These are phyloP conservation scores for Saccharomycopsis capsularis DNA, from an alignment of 805 yeast genomes.

Conservation along the genomic window DNA sequence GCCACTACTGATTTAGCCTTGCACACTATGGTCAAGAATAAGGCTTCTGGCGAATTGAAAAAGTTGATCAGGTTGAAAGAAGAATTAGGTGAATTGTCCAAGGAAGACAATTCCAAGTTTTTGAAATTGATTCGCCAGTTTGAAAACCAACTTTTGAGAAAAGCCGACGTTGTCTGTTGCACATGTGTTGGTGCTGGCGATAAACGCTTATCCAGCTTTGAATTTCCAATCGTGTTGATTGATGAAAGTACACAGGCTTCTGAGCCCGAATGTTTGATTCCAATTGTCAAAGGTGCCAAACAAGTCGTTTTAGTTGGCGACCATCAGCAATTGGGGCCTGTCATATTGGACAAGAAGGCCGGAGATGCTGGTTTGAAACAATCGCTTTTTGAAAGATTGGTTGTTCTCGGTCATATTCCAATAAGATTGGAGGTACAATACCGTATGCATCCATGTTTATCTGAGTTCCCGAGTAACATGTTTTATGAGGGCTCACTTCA, in stretches of 20 bases:
- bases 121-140: conserved; percentile 35
- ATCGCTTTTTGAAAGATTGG: conserved; percentile 81
- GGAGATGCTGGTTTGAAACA: conserved; percentile 82
- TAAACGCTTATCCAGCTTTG: conserved; percentile 43
- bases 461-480: conserved; percentile 86
- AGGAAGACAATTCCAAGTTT: conserved; percentile 43
- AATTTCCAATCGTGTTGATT: conserved; percentile 73
- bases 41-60: conserved; percentile 50
- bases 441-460: conserved; percentile 86
- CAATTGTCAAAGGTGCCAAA: conserved; percentile 81
- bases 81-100: conserved; percentile 62
- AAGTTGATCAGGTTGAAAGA: conserved; percentile 52
- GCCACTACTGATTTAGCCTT: conserved; percentile 52
- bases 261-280: conserved; percentile 87
- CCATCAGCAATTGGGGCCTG: conserved; percentile 94
- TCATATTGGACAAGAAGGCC: conserved; percentile 70
- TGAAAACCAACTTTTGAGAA: conserved; percentile 44
- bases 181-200: conserved; percentile 95
- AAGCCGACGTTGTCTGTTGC: conserved; percentile 76
- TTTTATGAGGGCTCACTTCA: conserved; percentile 89
- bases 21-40: conserved; percentile 41
- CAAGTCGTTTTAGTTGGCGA: conserved; percentile 91
- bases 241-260: conserved; percentile 94
- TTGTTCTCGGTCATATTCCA: conserved; percentile 76
- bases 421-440: conserved; percentile 86